These are phyloP conservation scores for Zarea fungicola DNA, from an alignment of 2,329 filamentous ascomycete species.

Conservation along the genomic window DNA sequence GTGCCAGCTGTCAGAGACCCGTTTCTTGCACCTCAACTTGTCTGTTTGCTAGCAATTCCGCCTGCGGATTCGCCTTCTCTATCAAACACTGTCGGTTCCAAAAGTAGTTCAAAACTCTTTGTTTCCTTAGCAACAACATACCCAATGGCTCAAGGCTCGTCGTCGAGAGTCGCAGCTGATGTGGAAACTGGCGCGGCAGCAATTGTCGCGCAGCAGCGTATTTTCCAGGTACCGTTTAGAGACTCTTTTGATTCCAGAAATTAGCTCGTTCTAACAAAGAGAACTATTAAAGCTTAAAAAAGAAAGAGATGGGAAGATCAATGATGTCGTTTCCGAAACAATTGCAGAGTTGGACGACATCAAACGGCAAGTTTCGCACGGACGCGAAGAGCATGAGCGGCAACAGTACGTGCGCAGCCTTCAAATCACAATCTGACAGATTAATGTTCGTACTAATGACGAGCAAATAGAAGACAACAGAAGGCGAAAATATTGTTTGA, in stretches of 20 bases:
- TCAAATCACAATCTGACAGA: no score
- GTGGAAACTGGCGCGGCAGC: slow-evolving; percentile 14
- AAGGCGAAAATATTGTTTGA: background rate
- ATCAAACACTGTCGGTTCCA: no score
- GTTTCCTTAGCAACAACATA: background rate
- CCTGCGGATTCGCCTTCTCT: no score
- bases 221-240: slow-evolving; percentile 24
- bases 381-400: slow-evolving; percentile 20
- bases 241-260: no score
- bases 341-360: slow-evolving; percentile 21
- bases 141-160: background rate
- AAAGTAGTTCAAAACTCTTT: no score
- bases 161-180: background rate
- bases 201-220: slow-evolving; percentile 23
- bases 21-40: no score
- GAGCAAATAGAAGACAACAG: slow-evolving; percentile 5
- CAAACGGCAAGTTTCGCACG: slow-evolving; percentile 18
- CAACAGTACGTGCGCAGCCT: slow-evolving; percentile 19
- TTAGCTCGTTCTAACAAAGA: background rate
- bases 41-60: no score
- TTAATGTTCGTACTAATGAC: no score
- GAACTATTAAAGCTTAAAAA: slow-evolving; percentile 24
- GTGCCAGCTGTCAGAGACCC: no score
- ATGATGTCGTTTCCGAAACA: slow-evolving; percentile 20
- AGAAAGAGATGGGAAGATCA: slow-evolving; percentile 24